Conservation (phyloP, 1,284 basidiomycete genomes). For the Crocinoboletus sp. region DNA sequence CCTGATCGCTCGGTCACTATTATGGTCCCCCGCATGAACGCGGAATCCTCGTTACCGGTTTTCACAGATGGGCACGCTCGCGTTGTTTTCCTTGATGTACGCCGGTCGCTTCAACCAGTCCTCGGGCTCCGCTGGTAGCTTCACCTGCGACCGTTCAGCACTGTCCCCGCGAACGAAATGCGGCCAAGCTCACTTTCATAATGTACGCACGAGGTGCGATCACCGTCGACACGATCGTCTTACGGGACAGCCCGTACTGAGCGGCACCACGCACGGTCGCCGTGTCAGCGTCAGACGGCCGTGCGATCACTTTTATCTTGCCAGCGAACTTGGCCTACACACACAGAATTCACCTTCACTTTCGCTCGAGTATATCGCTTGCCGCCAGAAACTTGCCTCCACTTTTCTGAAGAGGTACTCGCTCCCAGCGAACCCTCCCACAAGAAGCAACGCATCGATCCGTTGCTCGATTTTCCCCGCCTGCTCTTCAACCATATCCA, state of each 20-base stretch:
- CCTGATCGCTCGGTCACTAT: conserved; percentile 36
- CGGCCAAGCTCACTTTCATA: conserved; percentile 57
- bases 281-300: conserved; percentile 78
- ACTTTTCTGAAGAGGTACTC: conserved; percentile 74
- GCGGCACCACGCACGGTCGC: conserved; percentile 80
- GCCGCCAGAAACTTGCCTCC: conserved; percentile 44
- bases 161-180: background rate
- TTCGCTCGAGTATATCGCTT: conserved; percentile 5
- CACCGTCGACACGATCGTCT: conserved; percentile 69
- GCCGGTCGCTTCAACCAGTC: conserved; percentile 78
- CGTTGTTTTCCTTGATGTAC: conserved; percentile 72
- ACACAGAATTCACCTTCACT: conserved; percentile 8
- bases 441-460: conserved; percentile 74
- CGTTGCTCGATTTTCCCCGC: conserved; percentile 55
- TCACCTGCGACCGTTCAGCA: conserved; percentile 43
- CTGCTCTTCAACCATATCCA: conserved; percentile 73
- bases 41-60: conserved; percentile 52
- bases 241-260: conserved; percentile 72
- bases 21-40: conserved; percentile 24
- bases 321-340: conserved; percentile 57
- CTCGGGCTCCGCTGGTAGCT: conserved; percentile 75
- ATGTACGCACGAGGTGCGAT: conserved; percentile 77
- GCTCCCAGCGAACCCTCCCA: conserved; percentile 81
- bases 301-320: conserved; percentile 65
- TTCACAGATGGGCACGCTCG: conserved; percentile 71